Evolutionary conservation across 2,329 filamentous ascomycete species (phyloP).

Genomic region (Colletotrichum coccodes): DNA sequence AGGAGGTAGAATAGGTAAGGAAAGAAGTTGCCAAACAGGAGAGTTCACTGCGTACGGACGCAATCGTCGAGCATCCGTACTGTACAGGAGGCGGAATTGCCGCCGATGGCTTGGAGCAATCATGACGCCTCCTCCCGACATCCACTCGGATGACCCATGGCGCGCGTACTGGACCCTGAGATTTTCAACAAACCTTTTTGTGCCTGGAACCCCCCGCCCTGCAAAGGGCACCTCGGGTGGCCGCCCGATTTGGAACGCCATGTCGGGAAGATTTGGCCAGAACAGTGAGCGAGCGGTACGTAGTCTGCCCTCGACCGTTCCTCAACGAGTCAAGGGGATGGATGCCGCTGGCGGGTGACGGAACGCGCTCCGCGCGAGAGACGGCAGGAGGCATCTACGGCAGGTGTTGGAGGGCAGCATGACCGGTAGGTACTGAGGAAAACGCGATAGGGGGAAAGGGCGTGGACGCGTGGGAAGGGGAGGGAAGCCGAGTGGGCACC

Average conservation of each 20-base stretch:
- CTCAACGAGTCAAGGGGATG: constrained; percentile 1
- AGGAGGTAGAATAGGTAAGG: background rate
- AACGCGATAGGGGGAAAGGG: background rate
- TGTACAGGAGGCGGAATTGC: background rate
- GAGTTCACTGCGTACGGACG: background rate
- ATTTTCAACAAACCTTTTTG: constrained; percentile 8
- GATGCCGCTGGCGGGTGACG: background rate
- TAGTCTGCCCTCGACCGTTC: background rate
- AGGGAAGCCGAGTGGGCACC: background rate
- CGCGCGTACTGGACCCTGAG: constrained; percentile 28
- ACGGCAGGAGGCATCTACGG: background rate
- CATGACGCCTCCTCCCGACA: constrained; percentile 6
- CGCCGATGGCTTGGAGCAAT: background rate
- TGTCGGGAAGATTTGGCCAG: background rate
- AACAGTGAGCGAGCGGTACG: background rate
- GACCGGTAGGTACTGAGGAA: background rate
- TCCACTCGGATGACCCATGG: background rate
- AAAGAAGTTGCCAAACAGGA: background rate
- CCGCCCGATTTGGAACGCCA: constrained; percentile 18
- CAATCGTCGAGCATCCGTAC: background rate
- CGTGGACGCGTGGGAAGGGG: background rate
- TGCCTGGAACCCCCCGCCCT: background rate
- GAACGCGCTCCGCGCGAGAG: background rate
- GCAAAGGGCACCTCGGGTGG: background rate
- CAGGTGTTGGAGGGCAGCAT: no score